Conservation (phyloP, 371 early-diverging fungal species). For the Mortierella polycephala region DNA sequence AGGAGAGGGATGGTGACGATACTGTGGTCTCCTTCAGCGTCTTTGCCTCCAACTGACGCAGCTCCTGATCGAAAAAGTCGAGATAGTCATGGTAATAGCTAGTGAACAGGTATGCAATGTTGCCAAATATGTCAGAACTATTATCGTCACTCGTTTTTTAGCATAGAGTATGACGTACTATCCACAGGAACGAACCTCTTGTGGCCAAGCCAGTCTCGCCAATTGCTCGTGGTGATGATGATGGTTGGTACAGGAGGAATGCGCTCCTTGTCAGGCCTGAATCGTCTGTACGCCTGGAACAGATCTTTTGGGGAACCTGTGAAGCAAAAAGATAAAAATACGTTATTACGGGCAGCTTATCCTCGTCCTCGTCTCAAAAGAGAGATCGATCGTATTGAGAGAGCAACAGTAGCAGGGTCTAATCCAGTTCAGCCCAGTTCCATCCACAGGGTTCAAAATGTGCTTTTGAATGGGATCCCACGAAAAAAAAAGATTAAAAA, state of each 20-base stretch:
- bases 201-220: constrained; percentile 51
- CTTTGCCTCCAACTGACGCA: constrained; percentile 24
- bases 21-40: constrained; percentile 2
- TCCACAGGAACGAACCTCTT: constrained; percentile 18
- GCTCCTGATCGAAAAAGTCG: constrained; percentile 44
- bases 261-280: constrained; percentile 46
- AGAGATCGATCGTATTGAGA: no score
- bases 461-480: background rate
- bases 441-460: background rate
- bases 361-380: no score
- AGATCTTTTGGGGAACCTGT: constrained; percentile 36
- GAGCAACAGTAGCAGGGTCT: no score
- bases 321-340: background rate
- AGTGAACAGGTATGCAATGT: background rate
- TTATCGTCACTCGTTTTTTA: background rate
- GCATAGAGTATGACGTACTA: background rate
- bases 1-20: background rate
- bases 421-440: no score
- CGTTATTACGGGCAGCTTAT: background rate
- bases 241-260: constrained; percentile 48
- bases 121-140: no score
- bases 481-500: constrained; percentile 2
- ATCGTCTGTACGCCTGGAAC: constrained; percentile 37
- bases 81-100: constrained; percentile 52
- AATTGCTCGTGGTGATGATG: constrained; percentile 41